Percentiles rank a stretch among this genome's conserved stretches.
Evolutionary conservation across 768 basidiomycete genomes (phyloP).

Genomic region (Mycena indigotica): DNA sequence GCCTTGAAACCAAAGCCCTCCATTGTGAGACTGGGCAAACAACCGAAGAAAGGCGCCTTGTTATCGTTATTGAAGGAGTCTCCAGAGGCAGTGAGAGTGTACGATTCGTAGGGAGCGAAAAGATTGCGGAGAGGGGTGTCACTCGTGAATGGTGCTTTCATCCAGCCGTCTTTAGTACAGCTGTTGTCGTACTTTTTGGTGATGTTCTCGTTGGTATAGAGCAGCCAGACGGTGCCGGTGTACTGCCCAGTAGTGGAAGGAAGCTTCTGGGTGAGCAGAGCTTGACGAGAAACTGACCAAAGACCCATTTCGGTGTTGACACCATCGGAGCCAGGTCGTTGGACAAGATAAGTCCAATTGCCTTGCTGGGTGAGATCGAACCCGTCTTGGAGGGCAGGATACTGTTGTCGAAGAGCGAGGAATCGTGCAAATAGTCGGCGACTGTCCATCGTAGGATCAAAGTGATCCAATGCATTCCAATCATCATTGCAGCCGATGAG

Average conservation of each 20-base stretch:
- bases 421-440: slow-evolving; percentile 77
- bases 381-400: slow-evolving; percentile 82
- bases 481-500: slow-evolving; percentile 84
- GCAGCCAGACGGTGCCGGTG: slow-evolving; percentile 75
- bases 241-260: slow-evolving; percentile 44
- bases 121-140: slow-evolving; percentile 71
- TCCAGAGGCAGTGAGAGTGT: slow-evolving; percentile 66
- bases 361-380: slow-evolving; percentile 81
- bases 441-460: slow-evolving; percentile 83
- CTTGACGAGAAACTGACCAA: slow-evolving; percentile 77
- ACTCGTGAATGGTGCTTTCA: slow-evolving; percentile 73
- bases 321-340: slow-evolving; percentile 82
- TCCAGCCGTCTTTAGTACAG: slow-evolving; percentile 66
- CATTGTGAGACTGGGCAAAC: slow-evolving; percentile 66
- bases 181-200: slow-evolving; percentile 65
- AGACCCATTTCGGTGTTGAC: slow-evolving; percentile 86
- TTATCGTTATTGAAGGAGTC: slow-evolving; percentile 63
- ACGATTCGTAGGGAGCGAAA: slow-evolving; percentile 81
- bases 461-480: slow-evolving; percentile 93
- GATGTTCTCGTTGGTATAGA: slow-evolving; percentile 84
- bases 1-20: slow-evolving; percentile 81
- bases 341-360: slow-evolving; percentile 80
- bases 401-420: slow-evolving; percentile 66
- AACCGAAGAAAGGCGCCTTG: slow-evolving; percentile 70
- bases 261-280: slow-evolving; percentile 62